Evolutionary conservation across 805 yeast species (phyloP), one percentile per base, ranked within the genome.

Genomic region (Sporopachydermia lactativora): DNA sequence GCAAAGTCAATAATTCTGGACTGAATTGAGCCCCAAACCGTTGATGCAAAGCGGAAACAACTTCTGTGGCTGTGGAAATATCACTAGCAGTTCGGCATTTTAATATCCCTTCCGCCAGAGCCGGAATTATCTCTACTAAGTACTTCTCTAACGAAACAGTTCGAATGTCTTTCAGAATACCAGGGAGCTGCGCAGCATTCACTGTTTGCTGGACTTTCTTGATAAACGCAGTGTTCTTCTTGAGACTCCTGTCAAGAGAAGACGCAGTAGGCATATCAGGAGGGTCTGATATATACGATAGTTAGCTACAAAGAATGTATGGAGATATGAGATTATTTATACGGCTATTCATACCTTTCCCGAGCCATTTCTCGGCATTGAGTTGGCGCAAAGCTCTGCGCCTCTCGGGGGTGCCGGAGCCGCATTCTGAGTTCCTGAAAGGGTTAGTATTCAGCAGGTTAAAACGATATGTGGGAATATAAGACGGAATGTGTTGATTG

Each of bases 211-310:
- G 69, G 40, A 86, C 53, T 49, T 79, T 80, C 53, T 77, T 81
- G 39, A 85, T 76, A 51, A 83, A 81, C 0, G 85, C 80, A 3
- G 84, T 74, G 39, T 88, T 83, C 55, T 79, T 82, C 63, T 86
- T 86, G 47, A 86, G 62, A 42, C 88, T 79, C 0, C 94, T 64
- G 53, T 86, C 95, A 5, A 76, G 55, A 45, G 70, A 71, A 45
- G 70, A 71, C 5, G 49, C 39, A 13, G 38, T 46, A n/a, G n/a
- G n/a, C n/a, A n/a, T n/a, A n/a, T n/a, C n/a, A n/a, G n/a, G n/a
- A n/a, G n/a, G n/a, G n/a, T n/a, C n/a, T n/a, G n/a, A n/a, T n/a
- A n/a, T n/a, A n/a, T n/a, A n/a, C n/a, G n/a, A n/a, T n/a, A n/a
- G n/a, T n/a, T n/a, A n/a, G n/a, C n/a, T n/a, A n/a, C n/a, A n/a